Percentiles rank a stretch among this genome's conserved stretches.
Evolutionary conservation across 129 eudicot species (phyloP).

Genomic region (Flaveria trinervia): DNA sequence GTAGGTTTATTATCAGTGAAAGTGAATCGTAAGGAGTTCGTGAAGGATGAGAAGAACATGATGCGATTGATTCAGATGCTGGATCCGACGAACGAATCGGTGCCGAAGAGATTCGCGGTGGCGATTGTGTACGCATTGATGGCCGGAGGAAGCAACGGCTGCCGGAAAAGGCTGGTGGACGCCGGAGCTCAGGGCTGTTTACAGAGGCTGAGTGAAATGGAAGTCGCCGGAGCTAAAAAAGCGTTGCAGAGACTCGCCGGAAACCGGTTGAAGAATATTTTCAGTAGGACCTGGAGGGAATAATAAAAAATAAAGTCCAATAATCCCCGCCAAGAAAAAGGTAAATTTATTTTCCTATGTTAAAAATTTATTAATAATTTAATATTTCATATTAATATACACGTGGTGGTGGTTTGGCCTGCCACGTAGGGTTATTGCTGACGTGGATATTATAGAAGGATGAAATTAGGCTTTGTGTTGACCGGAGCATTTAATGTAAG

Average conservation of each 20-base stretch:
- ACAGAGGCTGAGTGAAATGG: conserved; percentile 69
- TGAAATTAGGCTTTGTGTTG: conserved; percentile 26
- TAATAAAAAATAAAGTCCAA: conserved; percentile 43
- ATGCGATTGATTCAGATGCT: conserved; percentile 70
- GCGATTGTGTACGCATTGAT: conserved; percentile 65
- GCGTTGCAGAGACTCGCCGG: conserved; percentile 79
- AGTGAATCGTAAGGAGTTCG: conserved; percentile 72
- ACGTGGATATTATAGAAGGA: conserved; percentile 26
- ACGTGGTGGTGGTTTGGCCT: background rate
- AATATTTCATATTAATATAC: background rate
- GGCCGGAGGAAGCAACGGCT: conserved; percentile 77
- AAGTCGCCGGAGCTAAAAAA: conserved; percentile 76
- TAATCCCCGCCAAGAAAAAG: conserved; percentile 52
- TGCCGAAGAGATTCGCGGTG: conserved; percentile 70
- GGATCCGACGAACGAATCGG: conserved; percentile 67
- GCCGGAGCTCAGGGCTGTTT: conserved; percentile 63
- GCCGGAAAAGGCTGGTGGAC: conserved; percentile 70
- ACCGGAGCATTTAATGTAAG: conserved; percentile 24
- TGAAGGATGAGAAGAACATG: conserved; percentile 77
- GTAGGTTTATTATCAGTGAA: conserved; percentile 52
- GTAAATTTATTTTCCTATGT: conserved; percentile 26
- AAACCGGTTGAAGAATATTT: conserved; percentile 64
- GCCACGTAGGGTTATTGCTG: conserved; percentile 21
- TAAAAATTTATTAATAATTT: background rate
- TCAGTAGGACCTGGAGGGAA: conserved; percentile 75